Conservation (phyloP, 176 grass and related monocot species). For the Thinopyrum elongatum region DNA sequence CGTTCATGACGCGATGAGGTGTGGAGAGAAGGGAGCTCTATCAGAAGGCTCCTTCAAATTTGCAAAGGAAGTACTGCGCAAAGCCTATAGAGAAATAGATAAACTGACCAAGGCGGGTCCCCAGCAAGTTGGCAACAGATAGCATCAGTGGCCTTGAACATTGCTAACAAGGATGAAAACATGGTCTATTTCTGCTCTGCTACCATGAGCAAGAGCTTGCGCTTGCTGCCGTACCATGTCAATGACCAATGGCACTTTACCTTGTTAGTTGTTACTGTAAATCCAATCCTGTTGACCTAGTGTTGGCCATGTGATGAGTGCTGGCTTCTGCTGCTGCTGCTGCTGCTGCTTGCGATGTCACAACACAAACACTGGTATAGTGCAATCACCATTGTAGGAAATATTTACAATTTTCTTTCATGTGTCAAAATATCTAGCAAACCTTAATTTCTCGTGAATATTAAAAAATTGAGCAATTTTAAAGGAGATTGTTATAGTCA, state of each 20-base stretch:
- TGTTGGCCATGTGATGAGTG: neutral
- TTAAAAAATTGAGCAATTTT: neutral
- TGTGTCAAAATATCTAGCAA: neutral
- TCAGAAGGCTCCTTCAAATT: conserved; percentile 66
- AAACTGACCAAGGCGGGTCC: conserved; percentile 34
- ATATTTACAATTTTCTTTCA: neutral
- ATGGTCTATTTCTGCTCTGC: neutral
- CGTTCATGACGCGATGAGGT: conserved; percentile 61
- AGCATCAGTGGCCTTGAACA: neutral
- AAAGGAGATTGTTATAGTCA: neutral
- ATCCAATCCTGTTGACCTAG: neutral
- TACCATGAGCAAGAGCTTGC: neutral
- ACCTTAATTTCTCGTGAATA: neutral
- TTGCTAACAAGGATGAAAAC: neutral
- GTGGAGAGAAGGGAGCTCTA: conserved; percentile 73
- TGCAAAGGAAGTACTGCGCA: conserved; percentile 41
- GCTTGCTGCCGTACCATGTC: neutral
- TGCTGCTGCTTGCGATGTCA: neutral
- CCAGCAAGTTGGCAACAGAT: conserved; percentile 21
- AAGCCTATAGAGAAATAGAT: conserved; percentile 79
- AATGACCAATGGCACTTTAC: conserved; percentile 5
- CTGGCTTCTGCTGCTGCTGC: neutral
- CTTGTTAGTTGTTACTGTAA: neutral
- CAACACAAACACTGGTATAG: neutral
- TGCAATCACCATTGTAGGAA: neutral